Conservation (phyloP, 352 stramenopile species). For the Plasmopara viticola region DNA sequence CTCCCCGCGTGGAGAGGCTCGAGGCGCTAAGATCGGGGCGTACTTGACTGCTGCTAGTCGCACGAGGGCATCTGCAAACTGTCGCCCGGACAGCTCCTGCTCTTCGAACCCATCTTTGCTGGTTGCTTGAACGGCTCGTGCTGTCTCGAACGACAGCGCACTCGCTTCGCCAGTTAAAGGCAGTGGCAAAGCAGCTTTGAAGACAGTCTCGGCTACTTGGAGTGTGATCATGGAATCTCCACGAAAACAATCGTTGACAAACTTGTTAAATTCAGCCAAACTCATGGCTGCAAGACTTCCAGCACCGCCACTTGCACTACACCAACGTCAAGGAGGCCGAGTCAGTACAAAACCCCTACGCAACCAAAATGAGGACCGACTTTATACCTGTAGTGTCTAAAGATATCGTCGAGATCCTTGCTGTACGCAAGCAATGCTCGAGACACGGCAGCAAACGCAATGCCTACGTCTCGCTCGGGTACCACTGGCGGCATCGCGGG, state of each 20-base stretch:
- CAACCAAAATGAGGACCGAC: background rate
- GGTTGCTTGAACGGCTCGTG: background rate
- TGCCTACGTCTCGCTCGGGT: conserved; percentile 51
- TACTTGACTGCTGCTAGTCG: conserved; percentile 52
- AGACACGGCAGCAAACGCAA: conserved; percentile 42
- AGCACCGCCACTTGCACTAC: conserved; percentile 50
- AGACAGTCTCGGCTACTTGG: conserved; percentile 41
- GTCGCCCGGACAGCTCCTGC: conserved; percentile 47
- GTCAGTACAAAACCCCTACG: background rate
- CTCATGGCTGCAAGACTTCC: conserved; percentile 71
- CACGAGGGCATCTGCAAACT: conserved; percentile 66
- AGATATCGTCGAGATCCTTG: conserved; percentile 78
- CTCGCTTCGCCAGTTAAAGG: background rate
- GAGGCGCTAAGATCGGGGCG: conserved; percentile 16
- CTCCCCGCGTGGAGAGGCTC: conserved; percentile 2
- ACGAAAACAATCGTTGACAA: conserved; percentile 57
- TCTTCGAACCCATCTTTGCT: conserved; percentile 2
- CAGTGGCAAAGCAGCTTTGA: conserved; percentile 25
- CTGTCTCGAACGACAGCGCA: background rate
- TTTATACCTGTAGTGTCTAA: conserved; percentile 71
- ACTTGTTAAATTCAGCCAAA: conserved; percentile 66
- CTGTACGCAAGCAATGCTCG: conserved; percentile 50
- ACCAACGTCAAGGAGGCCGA: background rate
- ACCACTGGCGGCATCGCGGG: conserved; percentile 31
- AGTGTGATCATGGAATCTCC: conserved; percentile 40